Evolutionary conservation across 1,284 basidiomycete species (phyloP).

Genomic region (Athelia sp.): DNA sequence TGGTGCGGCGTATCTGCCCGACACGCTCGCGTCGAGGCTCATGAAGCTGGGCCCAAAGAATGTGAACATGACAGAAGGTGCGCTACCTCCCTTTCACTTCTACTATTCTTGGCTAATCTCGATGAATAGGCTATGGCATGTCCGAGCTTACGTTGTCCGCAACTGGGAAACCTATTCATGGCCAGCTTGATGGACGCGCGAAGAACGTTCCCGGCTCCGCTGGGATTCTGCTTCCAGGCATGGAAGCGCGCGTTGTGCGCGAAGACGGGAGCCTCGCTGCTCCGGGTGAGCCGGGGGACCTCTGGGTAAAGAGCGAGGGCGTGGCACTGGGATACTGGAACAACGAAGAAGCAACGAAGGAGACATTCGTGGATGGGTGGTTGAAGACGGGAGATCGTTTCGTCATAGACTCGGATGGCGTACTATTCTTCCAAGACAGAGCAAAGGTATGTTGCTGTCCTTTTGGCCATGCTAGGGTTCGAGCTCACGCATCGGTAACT

Average conservation of each 20-base stretch:
- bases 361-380: constrained; percentile 69
- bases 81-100: constrained; percentile 9
- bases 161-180: constrained; percentile 39
- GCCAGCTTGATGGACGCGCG: constrained; percentile 38
- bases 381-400: constrained; percentile 68
- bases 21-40: constrained; percentile 42
- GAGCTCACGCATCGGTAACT: not conserved
- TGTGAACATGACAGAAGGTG: constrained; percentile 44
- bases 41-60: constrained; percentile 27
- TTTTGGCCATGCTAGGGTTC: not conserved
- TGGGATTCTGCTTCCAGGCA: constrained; percentile 57
- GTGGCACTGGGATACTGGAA: constrained; percentile 66
- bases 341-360: constrained; percentile 57
- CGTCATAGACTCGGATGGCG: constrained; percentile 50
- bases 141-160: constrained; percentile 64
- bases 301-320: constrained; percentile 51
- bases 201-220: constrained; percentile 38
- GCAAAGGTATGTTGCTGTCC: constrained; percentile 39
- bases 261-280: constrained; percentile 56
- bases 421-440: constrained; percentile 45
- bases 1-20: constrained; percentile 67
- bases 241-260: constrained; percentile 56
- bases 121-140: constrained; percentile 65
- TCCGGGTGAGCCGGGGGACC: constrained; percentile 58
- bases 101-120: constrained; percentile 1